A percentile compares a stretch with the other conserved stretches of the same genome.
These are phyloP conservation scores for Escallonia rubra DNA, from an alignment of 129 eudicot species.

Conservation along the genomic window DNA sequence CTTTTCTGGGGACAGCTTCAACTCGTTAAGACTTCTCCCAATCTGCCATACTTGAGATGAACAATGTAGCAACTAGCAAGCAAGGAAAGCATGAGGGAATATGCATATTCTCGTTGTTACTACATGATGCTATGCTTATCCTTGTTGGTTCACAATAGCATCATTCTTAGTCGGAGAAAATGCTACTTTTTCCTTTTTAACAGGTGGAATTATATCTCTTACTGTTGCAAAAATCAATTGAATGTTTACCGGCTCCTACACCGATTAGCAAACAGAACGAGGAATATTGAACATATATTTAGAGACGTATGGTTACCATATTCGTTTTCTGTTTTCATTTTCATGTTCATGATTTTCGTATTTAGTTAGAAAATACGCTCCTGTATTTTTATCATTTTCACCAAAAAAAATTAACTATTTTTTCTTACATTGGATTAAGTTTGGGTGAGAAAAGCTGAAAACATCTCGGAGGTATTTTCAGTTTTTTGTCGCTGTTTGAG, in stretches of 20 bases:
- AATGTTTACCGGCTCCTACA: constrained; percentile 54
- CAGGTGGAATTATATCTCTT: constrained; percentile 73
- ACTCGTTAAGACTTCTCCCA: constrained; percentile 13
- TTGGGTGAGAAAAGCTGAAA: no score
- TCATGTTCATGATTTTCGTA: no score
- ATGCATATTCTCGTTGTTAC: constrained; percentile 62
- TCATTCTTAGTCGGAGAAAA: constrained; percentile 54
- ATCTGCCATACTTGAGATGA: constrained; percentile 9
- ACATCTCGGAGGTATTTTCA: no score
- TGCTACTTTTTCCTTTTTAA: constrained; percentile 55
- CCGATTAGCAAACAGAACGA: constrained; percentile 20
- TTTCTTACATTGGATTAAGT: no score
- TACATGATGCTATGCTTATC: constrained; percentile 66
- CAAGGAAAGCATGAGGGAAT: constrained; percentile 93
- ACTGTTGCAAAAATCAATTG: constrained; percentile 74
- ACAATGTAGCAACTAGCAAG: constrained; percentile 34
- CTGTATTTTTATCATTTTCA: no score
- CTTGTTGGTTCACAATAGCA: constrained; percentile 60
- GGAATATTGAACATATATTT: constrained; percentile 29
- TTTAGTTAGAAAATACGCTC: no score
- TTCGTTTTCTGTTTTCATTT: no score
- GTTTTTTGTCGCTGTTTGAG: no score
- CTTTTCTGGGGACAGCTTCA: constrained; percentile 33
- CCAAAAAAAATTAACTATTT: no score
- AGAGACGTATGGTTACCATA: no score